Conservation (phyloP, 1,139 yeast genomes). For the Magnusiomyces tetraspermus region DNA sequence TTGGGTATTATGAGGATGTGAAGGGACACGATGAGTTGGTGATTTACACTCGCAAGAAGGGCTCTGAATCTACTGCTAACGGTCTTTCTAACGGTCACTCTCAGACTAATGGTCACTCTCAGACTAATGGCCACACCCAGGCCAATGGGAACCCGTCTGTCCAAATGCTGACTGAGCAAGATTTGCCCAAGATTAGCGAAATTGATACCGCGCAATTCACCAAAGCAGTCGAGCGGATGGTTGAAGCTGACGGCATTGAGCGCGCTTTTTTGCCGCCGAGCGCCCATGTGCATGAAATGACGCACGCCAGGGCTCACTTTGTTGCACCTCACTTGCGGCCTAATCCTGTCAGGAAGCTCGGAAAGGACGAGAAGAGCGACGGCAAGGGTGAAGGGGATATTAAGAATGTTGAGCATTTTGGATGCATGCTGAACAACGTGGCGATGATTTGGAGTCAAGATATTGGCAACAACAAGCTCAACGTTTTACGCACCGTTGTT, state of each 20-base stretch:
- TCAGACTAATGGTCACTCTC: too few relatives aligned
- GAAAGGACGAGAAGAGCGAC: slow-evolving; percentile 6
- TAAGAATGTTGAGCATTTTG: slow-evolving; percentile 23
- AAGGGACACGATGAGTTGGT: not conserved
- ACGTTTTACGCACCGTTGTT: slow-evolving; percentile 27
- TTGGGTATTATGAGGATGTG: slow-evolving; percentile 39
- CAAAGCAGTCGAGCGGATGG: slow-evolving; percentile 26
- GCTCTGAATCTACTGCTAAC: not conserved
- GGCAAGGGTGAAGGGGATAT: not conserved
- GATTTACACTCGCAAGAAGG: not conserved
- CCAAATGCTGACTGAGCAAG: not conserved
- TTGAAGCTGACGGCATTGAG: slow-evolving; percentile 27
- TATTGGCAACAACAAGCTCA: slow-evolving; percentile 34
- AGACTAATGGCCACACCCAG: too few relatives aligned
- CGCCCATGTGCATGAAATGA: slow-evolving; percentile 32
- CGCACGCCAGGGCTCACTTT: slow-evolving; percentile 37
- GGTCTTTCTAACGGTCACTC: too few relatives aligned
- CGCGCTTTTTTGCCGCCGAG: slow-evolving; percentile 30
- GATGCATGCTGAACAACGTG: slow-evolving; percentile 28
- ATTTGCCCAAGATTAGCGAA: not conserved
- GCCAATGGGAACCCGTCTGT: not conserved
- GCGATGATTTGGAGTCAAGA: slow-evolving; percentile 43
- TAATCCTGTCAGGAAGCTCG: too few relatives aligned
- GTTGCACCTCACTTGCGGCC: slow-evolving; percentile 23
- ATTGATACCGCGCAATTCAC: slow-evolving; percentile 2